phyloP scores from a whole-genome alignment of 345 rosid genomes.

The Kernera saxatilis region DNA sequence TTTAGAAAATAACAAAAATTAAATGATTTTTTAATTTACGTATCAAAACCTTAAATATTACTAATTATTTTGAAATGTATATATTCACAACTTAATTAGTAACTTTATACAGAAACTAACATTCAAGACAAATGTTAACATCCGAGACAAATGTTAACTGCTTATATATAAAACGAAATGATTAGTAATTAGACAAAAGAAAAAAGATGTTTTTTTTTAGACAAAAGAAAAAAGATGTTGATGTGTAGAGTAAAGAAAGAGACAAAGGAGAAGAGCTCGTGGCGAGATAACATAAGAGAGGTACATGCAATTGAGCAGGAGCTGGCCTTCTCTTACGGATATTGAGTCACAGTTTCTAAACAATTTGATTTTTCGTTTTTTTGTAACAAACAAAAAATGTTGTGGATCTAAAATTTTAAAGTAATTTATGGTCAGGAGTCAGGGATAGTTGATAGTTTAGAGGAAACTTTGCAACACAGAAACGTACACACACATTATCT shows the following conservation, averaged over 20 bases:
- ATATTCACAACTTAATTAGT: background rate
- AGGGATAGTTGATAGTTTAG: background rate
- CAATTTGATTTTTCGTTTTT: background rate
- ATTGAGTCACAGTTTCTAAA: background rate
- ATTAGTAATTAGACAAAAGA: background rate
- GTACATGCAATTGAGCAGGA: slow-evolving; percentile 14
- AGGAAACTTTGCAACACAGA: background rate
- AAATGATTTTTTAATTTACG: no score
- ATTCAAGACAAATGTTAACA: background rate
- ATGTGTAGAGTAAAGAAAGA: background rate
- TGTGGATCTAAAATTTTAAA: background rate
- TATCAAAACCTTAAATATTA: no score
- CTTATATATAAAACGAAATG: background rate
- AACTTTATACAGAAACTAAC: background rate
- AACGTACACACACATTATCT: background rate
- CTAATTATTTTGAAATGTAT: no score
- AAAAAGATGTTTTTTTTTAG: background rate
- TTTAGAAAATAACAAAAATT: no score
- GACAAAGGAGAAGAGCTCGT: slow-evolving; percentile 1
- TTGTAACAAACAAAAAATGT: no score
- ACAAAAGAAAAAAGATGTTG: background rate
- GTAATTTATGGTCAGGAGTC: background rate
- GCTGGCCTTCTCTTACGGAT: background rate
- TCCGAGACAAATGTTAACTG: background rate
- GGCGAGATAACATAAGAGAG: slow-evolving; percentile 5